Base-by-base conservation (phyloP, 179 eudicot species). In the Sideroxylon spinosum region DNA sequence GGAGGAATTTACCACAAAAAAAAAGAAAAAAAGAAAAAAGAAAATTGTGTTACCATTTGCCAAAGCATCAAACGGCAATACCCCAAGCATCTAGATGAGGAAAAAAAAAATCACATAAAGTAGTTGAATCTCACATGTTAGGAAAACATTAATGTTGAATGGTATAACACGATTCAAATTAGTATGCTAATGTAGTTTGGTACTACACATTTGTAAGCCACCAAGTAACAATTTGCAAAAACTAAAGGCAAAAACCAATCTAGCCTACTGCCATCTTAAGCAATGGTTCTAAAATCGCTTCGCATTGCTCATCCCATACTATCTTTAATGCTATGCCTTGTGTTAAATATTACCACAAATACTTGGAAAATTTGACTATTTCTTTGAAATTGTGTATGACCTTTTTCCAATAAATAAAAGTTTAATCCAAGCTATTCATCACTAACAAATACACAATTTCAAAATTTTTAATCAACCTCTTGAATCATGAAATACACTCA, bases 211-310 rank as follows among this genome's bases (percentile, higher is more conserved):
- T 65, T 19, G 12, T 50, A 32, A 22, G 17, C 61, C 44, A 63
- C 70, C 20, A 66, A 65, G 28, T 65, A 67, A 52, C 28, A 66
- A 76, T n/a, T 7, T 28, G 44, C 26, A 28, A 52, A 76, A 65
- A 73, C 5, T 2, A 64, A 48, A 29, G 37, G 37, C 37, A 29
- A 74, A 29, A 8, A 59, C 12, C 17, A 56, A 62, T 25, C 77
- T 19, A 44, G 10, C 14, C 52, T 60, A n/a, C 12, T 10, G 68
- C 16, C 49, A 74, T n/a, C 6, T 1, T 3, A 29, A 29, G 3
- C 37, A 29, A 29, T 29, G 13, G 20, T 25, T 23, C n/a, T 49
- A 57, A 29, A 64, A 67, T 17, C 71, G 4, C 11, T 10, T 22
- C 57, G 32, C 50, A 1, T 50, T 2, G 26, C 6, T 73, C 17